Evolutionary conservation across 2,329 filamentous ascomycete genomes (phyloP).

Genomic region (Bisporella sp.): DNA sequence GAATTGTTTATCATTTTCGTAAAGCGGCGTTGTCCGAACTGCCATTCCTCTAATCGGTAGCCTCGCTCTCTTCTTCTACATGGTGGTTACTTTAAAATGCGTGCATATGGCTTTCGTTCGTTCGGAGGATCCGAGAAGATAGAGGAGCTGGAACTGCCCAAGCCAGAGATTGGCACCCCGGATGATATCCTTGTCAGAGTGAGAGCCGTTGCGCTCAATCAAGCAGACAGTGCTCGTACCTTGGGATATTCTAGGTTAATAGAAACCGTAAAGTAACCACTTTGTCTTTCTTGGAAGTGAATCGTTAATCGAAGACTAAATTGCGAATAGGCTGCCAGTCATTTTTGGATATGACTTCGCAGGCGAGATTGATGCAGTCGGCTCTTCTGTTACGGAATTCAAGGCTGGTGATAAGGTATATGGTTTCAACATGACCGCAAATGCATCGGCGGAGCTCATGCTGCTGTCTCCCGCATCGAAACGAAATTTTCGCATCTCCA

Average conservation of each 20-base stretch:
- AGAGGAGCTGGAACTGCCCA: background rate
- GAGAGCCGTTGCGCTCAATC: constrained; percentile 2
- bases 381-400: constrained; percentile 27
- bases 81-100: background rate
- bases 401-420: constrained; percentile 35
- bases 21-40: too few relatives aligned
- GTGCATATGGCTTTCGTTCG: background rate
- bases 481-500: constrained; percentile 20
- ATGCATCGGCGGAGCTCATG: constrained; percentile 20
- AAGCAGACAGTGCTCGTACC: background rate
- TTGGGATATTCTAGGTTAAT: background rate
- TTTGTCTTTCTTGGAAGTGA: too few relatives aligned
- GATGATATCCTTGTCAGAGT: constrained; percentile 3
- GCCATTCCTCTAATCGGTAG: too few relatives aligned
- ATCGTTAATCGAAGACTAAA: too few relatives aligned
- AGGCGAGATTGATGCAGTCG: constrained; percentile 32
- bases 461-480: constrained; percentile 27
- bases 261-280: background rate
- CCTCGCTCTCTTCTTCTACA: too few relatives aligned
- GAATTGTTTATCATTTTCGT: too few relatives aligned
- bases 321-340: too few relatives aligned
- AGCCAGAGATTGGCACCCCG: background rate
- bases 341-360: constrained; percentile 34
- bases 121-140: constrained; percentile 1
- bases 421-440: constrained; percentile 28